Evolutionary conservation across 2,329 filamentous ascomycete species (phyloP), one percentile per base, ranked within the genome.

Genomic region (Didymella pomorum): DNA sequence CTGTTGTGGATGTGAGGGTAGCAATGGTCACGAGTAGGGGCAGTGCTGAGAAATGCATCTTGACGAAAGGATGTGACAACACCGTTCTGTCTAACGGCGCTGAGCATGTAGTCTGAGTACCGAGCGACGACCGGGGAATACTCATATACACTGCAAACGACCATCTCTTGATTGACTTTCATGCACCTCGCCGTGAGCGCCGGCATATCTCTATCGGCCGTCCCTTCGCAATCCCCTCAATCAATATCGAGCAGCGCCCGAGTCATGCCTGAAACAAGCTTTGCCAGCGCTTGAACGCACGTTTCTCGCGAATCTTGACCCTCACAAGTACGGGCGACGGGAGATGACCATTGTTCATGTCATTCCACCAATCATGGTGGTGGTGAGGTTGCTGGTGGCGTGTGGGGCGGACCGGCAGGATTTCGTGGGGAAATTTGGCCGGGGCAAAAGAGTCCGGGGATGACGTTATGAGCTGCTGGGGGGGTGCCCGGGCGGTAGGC

Each of bases 341-440:
- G 56, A 58, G 26, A 39, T 50, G 56, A 46, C 25, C 25, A 5
- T 20, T 29, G 45, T 53, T 26, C 11, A 28, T 46, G 31, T 21
- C 14, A n/a, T 58, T 54, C 56, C 56, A 58, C 56, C 50, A 58
- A 54, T 58, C 16, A 43, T 14, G 29, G 20, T 39, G 28, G 31
- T 41, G 18, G 14, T 16, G 12, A 26, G 25, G 48, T 53, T 49
- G 50, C 49, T 50, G 49, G 31, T 35, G 31, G 6, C 11, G 31
- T 54, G 50, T 54, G 56, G 56, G 50, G 50, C 45, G 8, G 26
- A 26, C 23, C 55, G 48, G 55, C 55, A 52, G 54, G 48, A 37
- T 53, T 52, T 49, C 44, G 50, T 53, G 50, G 56, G 56, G 50
- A 50, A 50, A 44, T 58, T 58, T 44, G n/a, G 16, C 49, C 55